A percentile compares a stretch with the other conserved stretches of the same genome.
Evolutionary conservation across 495 filamentous ascomycete genomes (phyloP).

Genomic region (Glarea lozoyensis): DNA sequence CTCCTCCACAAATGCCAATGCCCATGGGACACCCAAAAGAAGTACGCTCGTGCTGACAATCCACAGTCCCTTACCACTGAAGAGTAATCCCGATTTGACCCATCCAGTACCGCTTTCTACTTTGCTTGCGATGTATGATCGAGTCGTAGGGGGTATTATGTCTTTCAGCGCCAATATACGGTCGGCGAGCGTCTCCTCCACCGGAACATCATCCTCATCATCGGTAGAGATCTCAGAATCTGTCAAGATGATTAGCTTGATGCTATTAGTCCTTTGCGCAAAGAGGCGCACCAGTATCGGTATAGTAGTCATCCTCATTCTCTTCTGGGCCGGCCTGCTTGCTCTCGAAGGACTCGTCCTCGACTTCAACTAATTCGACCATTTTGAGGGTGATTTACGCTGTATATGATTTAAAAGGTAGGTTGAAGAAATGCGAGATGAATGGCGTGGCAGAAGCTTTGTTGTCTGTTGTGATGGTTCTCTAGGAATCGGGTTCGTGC

Average conservation of each 20-base stretch:
- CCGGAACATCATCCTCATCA: constrained; percentile 35
- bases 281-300: constrained; percentile 65
- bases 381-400: constrained; percentile 41
- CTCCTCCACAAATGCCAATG: constrained; percentile 87
- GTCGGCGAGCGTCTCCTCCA: constrained; percentile 60
- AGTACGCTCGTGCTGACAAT: constrained; percentile 79
- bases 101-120: constrained; percentile 47
- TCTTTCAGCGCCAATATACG: constrained; percentile 81
- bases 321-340: constrained; percentile 60
- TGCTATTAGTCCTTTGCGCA: neutral
- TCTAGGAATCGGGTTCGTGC: neutral
- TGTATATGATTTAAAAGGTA: neutral
- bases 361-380: constrained; percentile 94
- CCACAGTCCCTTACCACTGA: constrained; percentile 79
- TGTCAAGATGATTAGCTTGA: constrained; percentile 21
- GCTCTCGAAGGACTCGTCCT: constrained; percentile 83
- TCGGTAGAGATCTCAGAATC: constrained; percentile 60
- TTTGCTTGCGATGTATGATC: constrained; percentile 55
- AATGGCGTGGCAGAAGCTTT: neutral
- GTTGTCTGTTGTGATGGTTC: neutral
- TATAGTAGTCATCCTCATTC: constrained; percentile 81
- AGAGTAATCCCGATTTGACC: constrained; percentile 51
- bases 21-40: constrained; percentile 85
- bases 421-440: neutral
- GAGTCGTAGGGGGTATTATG: constrained; percentile 78